Conservation (phyloP, 768 basidiomycete genomes). For the Collybiopsis luxurians region DNA sequence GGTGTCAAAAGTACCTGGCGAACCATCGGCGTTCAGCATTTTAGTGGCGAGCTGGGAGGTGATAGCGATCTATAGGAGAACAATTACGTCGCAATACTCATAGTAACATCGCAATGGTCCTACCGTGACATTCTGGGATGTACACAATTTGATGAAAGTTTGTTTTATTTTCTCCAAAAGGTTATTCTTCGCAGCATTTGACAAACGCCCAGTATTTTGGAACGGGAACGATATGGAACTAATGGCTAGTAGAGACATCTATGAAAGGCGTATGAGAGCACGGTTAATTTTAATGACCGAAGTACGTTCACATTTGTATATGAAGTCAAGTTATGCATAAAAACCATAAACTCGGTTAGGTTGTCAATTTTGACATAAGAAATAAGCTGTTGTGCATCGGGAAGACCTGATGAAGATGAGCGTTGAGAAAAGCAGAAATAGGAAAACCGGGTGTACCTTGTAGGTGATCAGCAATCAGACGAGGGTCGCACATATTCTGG, state of each 20-base stretch:
- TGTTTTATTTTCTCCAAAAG: slow-evolving; percentile 54
- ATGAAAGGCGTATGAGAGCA: background rate
- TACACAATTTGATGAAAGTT: slow-evolving; percentile 46
- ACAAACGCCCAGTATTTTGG: slow-evolving; percentile 43
- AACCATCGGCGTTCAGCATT: slow-evolving; percentile 60
- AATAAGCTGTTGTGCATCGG: slow-evolving; percentile 21
- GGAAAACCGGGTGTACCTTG: slow-evolving; percentile 15
- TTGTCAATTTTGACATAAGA: slow-evolving; percentile 42
- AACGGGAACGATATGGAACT: slow-evolving; percentile 70
- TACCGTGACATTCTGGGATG: slow-evolving; percentile 50
- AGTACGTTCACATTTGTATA: slow-evolving; percentile 43
- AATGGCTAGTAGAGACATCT: slow-evolving; percentile 63
- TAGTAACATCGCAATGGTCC: slow-evolving; percentile 4
- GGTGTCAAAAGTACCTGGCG: slow-evolving; percentile 62
- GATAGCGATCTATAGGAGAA: slow-evolving; percentile 42
- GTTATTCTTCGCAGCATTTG: slow-evolving; percentile 32
- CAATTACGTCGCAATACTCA: slow-evolving; percentile 2
- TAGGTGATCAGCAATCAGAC: slow-evolving; percentile 24
- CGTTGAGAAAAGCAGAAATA: background rate
- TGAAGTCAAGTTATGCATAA: slow-evolving; percentile 51
- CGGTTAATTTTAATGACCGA: background rate
- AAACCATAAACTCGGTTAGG: slow-evolving; percentile 54
- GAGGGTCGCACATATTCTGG: slow-evolving; percentile 40
- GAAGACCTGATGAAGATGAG: background rate
- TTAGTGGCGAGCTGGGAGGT: slow-evolving; percentile 74